phyloP scores from a whole-genome alignment of 2,329 filamentous ascomycete species.

The Aaosphaeria arxii region DNA sequence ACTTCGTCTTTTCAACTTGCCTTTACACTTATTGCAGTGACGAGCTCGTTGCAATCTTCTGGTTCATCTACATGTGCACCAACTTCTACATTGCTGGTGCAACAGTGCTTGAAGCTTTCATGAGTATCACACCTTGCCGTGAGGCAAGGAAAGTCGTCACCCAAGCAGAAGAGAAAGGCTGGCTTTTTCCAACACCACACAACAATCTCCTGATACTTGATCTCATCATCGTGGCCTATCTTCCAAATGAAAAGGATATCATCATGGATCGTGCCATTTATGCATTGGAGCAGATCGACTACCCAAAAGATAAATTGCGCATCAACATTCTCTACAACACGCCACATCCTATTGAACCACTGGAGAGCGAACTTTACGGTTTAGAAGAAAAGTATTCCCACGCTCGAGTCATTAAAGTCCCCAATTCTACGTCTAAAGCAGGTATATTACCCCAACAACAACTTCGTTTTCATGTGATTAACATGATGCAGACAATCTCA shows the following conservation, averaged over 20 bases:
- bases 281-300: slow-evolving; percentile 46
- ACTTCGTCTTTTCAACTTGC: slow-evolving; percentile 42
- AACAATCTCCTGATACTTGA: slow-evolving; percentile 43
- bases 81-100: slow-evolving; percentile 45
- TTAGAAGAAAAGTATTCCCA: slow-evolving; percentile 39
- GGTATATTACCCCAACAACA: not conserved
- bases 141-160: slow-evolving; percentile 36
- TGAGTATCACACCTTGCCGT: slow-evolving; percentile 36
- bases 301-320: slow-evolving; percentile 45
- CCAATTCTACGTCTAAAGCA: slow-evolving; percentile 49
- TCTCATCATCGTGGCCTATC: slow-evolving; percentile 49
- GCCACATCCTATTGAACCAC: slow-evolving; percentile 44
- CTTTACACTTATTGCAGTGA: slow-evolving; percentile 41
- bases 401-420: slow-evolving; percentile 47
- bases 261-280: slow-evolving; percentile 48
- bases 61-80: slow-evolving; percentile 44
- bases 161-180: slow-evolving; percentile 38
- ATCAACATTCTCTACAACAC: slow-evolving; percentile 52
- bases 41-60: slow-evolving; percentile 39
- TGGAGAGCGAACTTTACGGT: slow-evolving; percentile 42
- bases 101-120: slow-evolving; percentile 42
- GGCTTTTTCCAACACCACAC: slow-evolving; percentile 42
- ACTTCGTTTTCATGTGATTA: not conserved
- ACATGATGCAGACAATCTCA: slow-evolving; percentile 44
- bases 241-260: slow-evolving; percentile 52